A percentile compares a stretch with the other conserved stretches of the same genome.
These are phyloP conservation scores for Drosera capensis DNA, from an alignment of 148 eudicot species.

Conservation along the genomic window DNA sequence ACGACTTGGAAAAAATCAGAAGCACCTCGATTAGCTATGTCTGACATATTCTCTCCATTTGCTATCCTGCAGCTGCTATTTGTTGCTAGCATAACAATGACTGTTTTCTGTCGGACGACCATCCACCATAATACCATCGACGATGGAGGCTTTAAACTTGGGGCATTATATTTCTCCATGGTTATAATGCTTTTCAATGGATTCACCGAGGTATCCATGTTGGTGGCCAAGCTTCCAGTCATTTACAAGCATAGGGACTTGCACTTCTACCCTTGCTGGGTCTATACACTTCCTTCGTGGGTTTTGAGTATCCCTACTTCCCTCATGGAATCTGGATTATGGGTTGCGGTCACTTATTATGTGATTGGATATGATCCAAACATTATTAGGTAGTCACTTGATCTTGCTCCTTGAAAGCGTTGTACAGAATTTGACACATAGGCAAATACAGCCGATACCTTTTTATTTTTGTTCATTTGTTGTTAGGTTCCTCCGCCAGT, in stretches of 20 bases:
- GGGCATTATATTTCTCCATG: constrained; percentile 87
- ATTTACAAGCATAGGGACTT: constrained; percentile 90
- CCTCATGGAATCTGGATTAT: constrained; percentile 71
- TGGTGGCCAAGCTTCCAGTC: constrained; percentile 84
- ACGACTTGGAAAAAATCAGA: neutral
- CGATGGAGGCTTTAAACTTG: constrained; percentile 78
- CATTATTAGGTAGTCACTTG: constrained; percentile 36
- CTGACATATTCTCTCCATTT: constrained; percentile 4
- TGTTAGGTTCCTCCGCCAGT: constrained; percentile 75
- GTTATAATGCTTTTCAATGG: constrained; percentile 95
- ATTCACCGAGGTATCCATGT: constrained; percentile 96
- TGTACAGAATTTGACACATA: too few species aligned
- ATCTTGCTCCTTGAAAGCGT: neutral
- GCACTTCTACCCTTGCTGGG: constrained; percentile 95
- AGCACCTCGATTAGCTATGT: neutral
- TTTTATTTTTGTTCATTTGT: neutral
- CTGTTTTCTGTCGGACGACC: constrained; percentile 75
- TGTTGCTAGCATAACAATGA: constrained; percentile 89
- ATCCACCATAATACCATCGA: constrained; percentile 72
- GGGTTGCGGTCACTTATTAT: constrained; percentile 83
- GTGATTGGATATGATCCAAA: constrained; percentile 93
- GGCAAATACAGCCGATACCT: constrained; percentile 1
- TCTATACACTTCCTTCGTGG: constrained; percentile 85
- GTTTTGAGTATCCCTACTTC: constrained; percentile 80
- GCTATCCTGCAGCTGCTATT: constrained; percentile 59